phyloP scores from a whole-genome alignment of 306 rosid genomes.

The Cucurbita pepo region DNA sequence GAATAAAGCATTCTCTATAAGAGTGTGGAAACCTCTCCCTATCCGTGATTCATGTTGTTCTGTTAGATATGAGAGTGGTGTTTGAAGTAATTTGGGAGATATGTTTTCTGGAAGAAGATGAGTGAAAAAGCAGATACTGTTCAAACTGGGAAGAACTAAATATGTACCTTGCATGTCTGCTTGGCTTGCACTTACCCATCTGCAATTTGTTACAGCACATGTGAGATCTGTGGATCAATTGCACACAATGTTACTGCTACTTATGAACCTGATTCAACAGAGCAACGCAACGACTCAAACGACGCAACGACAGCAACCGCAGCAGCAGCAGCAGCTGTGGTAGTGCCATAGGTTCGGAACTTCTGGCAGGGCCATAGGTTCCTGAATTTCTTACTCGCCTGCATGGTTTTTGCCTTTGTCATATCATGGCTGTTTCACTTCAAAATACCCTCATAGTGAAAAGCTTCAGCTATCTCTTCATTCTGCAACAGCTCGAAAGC shows the following conservation, averaged over 20 bases:
- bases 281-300: conserved; percentile 44
- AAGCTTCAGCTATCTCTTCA: background rate
- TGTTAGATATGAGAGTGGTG: background rate
- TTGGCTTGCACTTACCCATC: background rate
- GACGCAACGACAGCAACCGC: conserved; percentile 22
- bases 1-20: too few species aligned
- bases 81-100: background rate
- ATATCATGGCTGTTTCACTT: conserved; percentile 93
- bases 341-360: conserved; percentile 26
- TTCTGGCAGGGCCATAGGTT: conserved; percentile 92
- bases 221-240: conserved; percentile 76
- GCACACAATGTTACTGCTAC: conserved; percentile 58
- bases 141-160: background rate
- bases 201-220: conserved; percentile 37
- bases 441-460: conserved; percentile 59
- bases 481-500: background rate
- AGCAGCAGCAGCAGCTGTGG: conserved; percentile 14
- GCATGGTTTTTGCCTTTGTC: conserved; percentile 84
- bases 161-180: background rate
- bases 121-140: too few species aligned
- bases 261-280: conserved; percentile 42
- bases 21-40: too few species aligned
- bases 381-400: conserved; percentile 67
- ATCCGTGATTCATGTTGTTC: background rate
- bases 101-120: too few species aligned